Conservation (phyloP, 2,329 filamentous ascomycete genomes). For the Teratosphaeria epicoccoides region DNA sequence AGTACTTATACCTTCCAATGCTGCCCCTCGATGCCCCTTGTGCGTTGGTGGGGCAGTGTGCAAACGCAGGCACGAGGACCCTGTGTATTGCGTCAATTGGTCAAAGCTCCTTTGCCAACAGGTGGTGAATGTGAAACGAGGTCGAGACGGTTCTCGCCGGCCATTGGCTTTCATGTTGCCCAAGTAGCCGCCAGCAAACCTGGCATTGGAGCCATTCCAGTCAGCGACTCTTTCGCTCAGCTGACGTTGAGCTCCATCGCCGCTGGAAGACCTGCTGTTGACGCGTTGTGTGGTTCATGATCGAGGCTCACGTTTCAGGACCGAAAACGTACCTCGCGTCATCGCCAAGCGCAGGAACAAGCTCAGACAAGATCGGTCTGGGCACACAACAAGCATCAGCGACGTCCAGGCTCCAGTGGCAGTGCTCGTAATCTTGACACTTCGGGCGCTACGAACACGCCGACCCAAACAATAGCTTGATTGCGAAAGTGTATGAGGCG, state of each 20-base stretch:
- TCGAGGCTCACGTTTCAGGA: background rate
- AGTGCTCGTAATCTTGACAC: background rate
- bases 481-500: background rate
- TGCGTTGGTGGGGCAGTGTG: background rate
- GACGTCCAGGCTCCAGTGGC: background rate
- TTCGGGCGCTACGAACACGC: background rate
- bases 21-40: background rate
- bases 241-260: background rate
- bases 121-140: background rate
- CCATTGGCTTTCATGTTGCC: background rate
- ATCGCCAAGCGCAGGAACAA: background rate
- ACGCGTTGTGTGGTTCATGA: background rate
- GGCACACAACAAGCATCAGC: background rate
- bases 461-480: background rate
- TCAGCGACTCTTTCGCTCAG: background rate
- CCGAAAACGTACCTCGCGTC: background rate
- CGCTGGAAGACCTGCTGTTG: background rate
- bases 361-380: background rate
- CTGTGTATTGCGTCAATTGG: background rate
- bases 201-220: background rate
- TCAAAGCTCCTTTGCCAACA: background rate
- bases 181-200: background rate
- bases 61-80: background rate
- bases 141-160: background rate
- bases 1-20: background rate